Evolutionary conservation across 2,329 filamentous ascomycete species (phyloP).

Genomic region (Aspergillus floridensis): DNA sequence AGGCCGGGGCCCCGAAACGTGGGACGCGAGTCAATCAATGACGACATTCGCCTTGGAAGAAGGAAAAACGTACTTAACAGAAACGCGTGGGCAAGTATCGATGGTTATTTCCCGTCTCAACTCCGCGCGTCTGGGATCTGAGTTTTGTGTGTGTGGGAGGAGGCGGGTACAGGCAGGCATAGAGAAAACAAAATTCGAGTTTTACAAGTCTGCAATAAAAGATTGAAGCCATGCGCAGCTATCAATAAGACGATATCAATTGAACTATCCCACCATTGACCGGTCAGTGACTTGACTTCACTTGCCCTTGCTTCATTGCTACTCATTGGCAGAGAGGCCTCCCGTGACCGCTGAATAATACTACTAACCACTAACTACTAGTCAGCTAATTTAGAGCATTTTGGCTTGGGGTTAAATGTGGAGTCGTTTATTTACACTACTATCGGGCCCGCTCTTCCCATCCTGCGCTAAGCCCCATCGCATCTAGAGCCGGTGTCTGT

Average conservation of each 20-base stretch:
- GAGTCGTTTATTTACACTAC: conserved; percentile 27
- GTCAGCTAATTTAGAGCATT: not conserved
- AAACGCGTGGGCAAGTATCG: conserved; percentile 11
- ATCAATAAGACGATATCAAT: not conserved
- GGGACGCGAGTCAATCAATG: conserved; percentile 34
- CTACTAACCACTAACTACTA: not conserved
- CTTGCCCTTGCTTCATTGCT: not conserved
- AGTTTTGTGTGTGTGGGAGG: not conserved
- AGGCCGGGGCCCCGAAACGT: conserved; percentile 24
- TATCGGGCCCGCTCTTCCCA: conserved; percentile 15
- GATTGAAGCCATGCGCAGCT: not conserved
- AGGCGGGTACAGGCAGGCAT: not conserved
- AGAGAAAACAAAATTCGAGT: not conserved
- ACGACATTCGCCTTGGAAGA: conserved; percentile 23
- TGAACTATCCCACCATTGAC: not conserved
- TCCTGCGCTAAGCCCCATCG: conserved; percentile 9
- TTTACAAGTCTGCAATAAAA: not conserved
- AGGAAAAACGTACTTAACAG: conserved; percentile 1
- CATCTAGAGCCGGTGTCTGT: not conserved
- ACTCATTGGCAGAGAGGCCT: conserved; percentile 5
- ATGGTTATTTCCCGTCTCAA: conserved; percentile 8
- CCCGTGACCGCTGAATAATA: conserved; percentile 6
- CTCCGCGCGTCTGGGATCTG: not conserved
- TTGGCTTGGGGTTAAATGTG: conserved; percentile 20
- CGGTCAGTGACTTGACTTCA: not conserved